phyloP scores from a whole-genome alignment of 176 grass and related monocot species.

The Avena eriantha region DNA sequence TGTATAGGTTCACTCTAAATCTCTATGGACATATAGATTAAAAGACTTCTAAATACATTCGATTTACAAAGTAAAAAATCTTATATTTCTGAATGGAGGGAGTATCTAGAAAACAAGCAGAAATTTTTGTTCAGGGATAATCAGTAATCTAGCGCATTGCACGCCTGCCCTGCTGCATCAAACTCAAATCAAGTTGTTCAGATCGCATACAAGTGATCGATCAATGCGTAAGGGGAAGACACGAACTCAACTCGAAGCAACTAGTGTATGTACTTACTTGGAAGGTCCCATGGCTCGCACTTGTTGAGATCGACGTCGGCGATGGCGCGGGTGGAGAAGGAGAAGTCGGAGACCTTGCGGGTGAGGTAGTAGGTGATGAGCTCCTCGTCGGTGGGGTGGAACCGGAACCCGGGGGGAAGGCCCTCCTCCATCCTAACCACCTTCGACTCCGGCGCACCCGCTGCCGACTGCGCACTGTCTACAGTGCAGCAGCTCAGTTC shows the following conservation, averaged over 20 bases:
- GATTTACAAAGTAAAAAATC: too few species aligned
- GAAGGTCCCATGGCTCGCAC: constrained; percentile 91
- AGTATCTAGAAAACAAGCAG: background rate
- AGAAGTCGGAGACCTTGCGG: constrained; percentile 62
- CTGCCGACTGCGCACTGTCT: constrained; percentile 42
- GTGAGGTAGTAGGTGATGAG: constrained; percentile 90
- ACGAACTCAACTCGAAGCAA: too few species aligned
- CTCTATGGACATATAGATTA: too few species aligned
- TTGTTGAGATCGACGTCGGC: constrained; percentile 90
- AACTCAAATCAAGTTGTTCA: background rate
- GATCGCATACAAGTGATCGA: background rate
- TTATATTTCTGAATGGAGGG: too few species aligned
- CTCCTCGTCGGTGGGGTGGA: constrained; percentile 98
- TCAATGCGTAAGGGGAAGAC: background rate
- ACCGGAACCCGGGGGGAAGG: constrained; percentile 71
- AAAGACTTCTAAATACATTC: too few species aligned
- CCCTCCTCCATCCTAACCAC: constrained; percentile 47
- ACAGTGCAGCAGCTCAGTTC: constrained; percentile 19
- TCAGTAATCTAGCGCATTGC: background rate
- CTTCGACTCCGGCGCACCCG: background rate
- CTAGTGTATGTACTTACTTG: constrained; percentile 1
- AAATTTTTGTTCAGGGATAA: background rate
- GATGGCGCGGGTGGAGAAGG: constrained; percentile 56
- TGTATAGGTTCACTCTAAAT: too few species aligned
- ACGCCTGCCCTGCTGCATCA: background rate